phyloP scores from a whole-genome alignment of 768 basidiomycete genomes.

The Tricholoma flavovirens region DNA sequence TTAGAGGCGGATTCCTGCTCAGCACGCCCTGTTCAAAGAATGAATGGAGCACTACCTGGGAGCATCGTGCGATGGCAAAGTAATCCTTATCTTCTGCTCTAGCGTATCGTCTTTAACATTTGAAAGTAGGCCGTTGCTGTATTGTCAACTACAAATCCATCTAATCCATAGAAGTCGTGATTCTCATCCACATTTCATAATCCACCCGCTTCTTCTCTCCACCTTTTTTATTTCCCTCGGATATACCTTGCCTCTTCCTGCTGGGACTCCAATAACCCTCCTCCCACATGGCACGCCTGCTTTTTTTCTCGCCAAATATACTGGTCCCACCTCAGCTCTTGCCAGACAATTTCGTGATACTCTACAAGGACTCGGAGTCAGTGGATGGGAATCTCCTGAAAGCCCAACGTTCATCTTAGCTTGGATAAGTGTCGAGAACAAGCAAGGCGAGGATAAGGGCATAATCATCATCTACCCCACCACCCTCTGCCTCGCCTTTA shows the following conservation, averaged over 20 bases:
- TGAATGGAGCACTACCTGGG: slow-evolving; percentile 66
- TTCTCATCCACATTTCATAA: slow-evolving; percentile 39
- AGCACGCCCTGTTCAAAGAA: slow-evolving; percentile 35
- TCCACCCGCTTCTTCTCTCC: slow-evolving; percentile 57
- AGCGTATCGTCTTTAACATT: slow-evolving; percentile 9
- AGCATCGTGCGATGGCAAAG: slow-evolving; percentile 47
- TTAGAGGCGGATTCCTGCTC: slow-evolving; percentile 63
- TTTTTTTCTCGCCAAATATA: slow-evolving; percentile 65
- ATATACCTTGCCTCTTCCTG: slow-evolving; percentile 35
- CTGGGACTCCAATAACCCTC: slow-evolving; percentile 64
- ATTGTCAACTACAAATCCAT: slow-evolving; percentile 55
- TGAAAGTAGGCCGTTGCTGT: slow-evolving; percentile 47
- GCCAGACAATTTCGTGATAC: slow-evolving; percentile 59
- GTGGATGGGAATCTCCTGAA: slow-evolving; percentile 38
- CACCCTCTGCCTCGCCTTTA: slow-evolving; percentile 47
- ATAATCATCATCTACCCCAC: slow-evolving; percentile 69
- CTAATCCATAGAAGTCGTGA: slow-evolving; percentile 25
- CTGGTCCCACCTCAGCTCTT: slow-evolving; percentile 58
- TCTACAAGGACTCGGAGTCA: slow-evolving; percentile 56
- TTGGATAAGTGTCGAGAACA: slow-evolving; percentile 72
- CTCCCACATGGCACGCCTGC: slow-evolving; percentile 71
- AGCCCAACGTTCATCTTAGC: slow-evolving; percentile 44
- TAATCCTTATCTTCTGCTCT: slow-evolving; percentile 13
- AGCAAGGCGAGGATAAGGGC: slow-evolving; percentile 77
- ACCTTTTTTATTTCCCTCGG: slow-evolving; percentile 55